A percentile compares a stretch with the other conserved stretches of the same genome.
Evolutionary conservation across 1,284 basidiomycete species (phyloP).

Genomic region (Cystobasidium slooffiae): DNA sequence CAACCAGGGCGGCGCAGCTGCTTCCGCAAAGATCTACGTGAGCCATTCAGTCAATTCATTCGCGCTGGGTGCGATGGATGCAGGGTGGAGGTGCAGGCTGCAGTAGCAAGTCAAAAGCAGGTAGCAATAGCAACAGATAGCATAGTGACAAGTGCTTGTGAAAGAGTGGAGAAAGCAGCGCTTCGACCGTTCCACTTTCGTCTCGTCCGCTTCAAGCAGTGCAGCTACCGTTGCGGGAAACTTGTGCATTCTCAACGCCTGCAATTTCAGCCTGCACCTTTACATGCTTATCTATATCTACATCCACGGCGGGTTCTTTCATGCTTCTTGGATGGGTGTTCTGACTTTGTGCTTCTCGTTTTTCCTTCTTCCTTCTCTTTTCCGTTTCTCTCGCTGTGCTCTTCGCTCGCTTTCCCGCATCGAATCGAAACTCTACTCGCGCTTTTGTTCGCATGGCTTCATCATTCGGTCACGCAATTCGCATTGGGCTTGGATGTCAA

Average conservation of each 20-base stretch:
- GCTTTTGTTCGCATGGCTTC: constrained; percentile 11
- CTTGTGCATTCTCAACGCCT: neutral
- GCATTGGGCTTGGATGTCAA: constrained; percentile 8
- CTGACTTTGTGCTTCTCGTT: constrained; percentile 28
- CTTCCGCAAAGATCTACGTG: constrained; percentile 43
- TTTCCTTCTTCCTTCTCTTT: constrained; percentile 6
- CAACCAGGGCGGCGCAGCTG: constrained; percentile 13
- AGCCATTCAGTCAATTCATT: constrained; percentile 1
- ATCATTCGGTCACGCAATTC: neutral
- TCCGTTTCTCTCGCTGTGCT: neutral
- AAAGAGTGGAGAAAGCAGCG: too few relatives aligned
- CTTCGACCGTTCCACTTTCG: too few relatives aligned
- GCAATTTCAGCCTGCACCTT: neutral
- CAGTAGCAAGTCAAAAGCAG: neutral
- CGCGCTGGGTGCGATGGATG: neutral
- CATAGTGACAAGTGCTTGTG: too few relatives aligned
- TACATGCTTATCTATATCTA: neutral
- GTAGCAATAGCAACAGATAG: too few relatives aligned
- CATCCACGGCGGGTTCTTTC: constrained; percentile 23
- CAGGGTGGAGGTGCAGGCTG: constrained; percentile 3
- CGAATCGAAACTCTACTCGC: neutral
- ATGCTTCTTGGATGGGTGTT: constrained; percentile 22
- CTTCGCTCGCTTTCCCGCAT: neutral
- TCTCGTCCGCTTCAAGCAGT: too few relatives aligned
- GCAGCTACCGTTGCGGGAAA: neutral